Conservation (phyloP, 257 asterid genomes). For the Vinca minor region DNA sequence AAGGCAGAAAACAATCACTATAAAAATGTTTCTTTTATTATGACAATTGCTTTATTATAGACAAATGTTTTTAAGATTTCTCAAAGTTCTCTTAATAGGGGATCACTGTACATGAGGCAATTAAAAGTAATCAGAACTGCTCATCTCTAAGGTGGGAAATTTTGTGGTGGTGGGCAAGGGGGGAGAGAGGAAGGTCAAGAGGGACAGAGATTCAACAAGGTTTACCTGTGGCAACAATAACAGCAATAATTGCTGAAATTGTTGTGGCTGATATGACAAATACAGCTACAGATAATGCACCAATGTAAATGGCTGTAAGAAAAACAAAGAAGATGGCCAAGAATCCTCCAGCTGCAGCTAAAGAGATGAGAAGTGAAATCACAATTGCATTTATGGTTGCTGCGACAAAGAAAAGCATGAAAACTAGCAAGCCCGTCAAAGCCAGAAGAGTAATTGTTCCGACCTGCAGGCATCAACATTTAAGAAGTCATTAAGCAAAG, state of each 20-base stretch:
- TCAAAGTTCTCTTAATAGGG: no score
- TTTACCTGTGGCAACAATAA: slow-evolving; percentile 57
- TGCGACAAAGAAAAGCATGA: slow-evolving; percentile 58
- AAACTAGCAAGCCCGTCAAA: slow-evolving; percentile 54
- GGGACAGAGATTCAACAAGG: neutral
- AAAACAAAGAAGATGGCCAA: slow-evolving; percentile 70
- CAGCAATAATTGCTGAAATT: slow-evolving; percentile 45
- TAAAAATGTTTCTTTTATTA: no score
- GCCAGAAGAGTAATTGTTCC: slow-evolving; percentile 55
- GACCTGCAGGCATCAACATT: slow-evolving; percentile 37
- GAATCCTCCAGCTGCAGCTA: slow-evolving; percentile 89
- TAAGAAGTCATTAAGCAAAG: neutral
- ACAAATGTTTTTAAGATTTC: no score
- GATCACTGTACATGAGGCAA: neutral
- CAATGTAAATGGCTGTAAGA: slow-evolving; percentile 56
- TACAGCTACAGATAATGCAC: slow-evolving; percentile 49
- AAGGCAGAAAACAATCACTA: no score
- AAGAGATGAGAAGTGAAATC: slow-evolving; percentile 60
- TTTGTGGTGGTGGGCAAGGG: no score
- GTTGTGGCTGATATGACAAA: slow-evolving; percentile 53
- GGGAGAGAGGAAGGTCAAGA: neutral
- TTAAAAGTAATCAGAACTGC: neutral
- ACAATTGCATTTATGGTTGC: slow-evolving; percentile 72
- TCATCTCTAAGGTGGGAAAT: no score
- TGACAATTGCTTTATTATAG: no score